These are phyloP conservation scores for Poa pratensis DNA, from an alignment of 176 grass and related monocot species.

Conservation along the genomic window DNA sequence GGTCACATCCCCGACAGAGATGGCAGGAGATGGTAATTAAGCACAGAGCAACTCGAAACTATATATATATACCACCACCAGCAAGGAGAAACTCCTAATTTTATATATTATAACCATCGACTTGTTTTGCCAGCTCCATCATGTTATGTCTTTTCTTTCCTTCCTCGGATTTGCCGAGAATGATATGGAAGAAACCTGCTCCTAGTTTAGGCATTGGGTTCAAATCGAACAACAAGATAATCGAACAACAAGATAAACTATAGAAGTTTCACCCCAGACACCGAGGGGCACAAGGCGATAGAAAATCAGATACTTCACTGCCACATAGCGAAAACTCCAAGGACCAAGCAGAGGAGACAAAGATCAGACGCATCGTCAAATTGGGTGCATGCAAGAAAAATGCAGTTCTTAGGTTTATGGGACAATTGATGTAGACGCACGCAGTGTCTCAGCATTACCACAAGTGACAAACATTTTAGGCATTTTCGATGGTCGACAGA, in stretches of 20 bases:
- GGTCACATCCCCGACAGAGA: too few relatives aligned
- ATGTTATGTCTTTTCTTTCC: background rate
- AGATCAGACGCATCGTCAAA: background rate
- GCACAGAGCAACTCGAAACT: background rate
- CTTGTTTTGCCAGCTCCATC: slow-evolving; percentile 14
- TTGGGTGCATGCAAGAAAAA: background rate
- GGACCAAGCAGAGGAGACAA: background rate
- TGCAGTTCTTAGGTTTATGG: background rate
- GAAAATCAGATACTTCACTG: background rate
- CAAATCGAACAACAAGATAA: background rate
- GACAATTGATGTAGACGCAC: background rate
- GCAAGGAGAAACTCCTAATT: background rate
- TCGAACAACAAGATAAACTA: background rate
- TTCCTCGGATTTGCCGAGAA: slow-evolving; percentile 13
- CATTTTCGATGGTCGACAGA: background rate
- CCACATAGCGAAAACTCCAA: slow-evolving; percentile 27
- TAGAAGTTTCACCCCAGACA: background rate
- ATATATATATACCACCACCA: slow-evolving; percentile 19
- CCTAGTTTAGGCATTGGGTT: background rate
- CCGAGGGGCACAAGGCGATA: background rate
- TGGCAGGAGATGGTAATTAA: background rate
- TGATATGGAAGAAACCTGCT: background rate
- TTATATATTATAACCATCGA: background rate
- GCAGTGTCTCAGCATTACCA: background rate
- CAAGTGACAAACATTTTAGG: background rate